Evolutionary conservation across 495 filamentous ascomycete species (phyloP).

Genomic region (Neurospora sp.): DNA sequence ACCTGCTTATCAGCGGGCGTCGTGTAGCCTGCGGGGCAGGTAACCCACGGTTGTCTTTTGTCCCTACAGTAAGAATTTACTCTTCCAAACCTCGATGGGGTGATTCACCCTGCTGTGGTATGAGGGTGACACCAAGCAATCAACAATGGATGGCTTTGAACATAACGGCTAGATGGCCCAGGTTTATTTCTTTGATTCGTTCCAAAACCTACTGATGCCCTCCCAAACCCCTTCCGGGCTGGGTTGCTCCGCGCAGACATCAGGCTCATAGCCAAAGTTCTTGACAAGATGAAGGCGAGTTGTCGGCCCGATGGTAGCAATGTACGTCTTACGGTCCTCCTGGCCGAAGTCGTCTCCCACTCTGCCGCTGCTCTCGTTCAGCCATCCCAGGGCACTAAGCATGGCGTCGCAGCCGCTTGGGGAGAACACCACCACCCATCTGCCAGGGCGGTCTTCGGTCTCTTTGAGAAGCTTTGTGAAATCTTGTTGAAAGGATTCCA

Average conservation of each 20-base stretch:
- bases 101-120: not conserved
- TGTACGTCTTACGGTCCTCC: slow-evolving; percentile 34
- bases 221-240: slow-evolving; percentile 73
- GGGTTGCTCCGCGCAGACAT: slow-evolving; percentile 74
- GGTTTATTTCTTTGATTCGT: not conserved
- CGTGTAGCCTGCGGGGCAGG: not conserved
- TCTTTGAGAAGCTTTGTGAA: slow-evolving; percentile 42
- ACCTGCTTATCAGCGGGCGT: not conserved
- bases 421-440: slow-evolving; percentile 93
- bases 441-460: slow-evolving; percentile 26
- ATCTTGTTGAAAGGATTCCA: slow-evolving; percentile 57
- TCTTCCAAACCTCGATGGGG: no score
- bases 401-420: slow-evolving; percentile 79
- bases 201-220: slow-evolving; percentile 47
- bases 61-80: not conserved
- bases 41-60: not conserved
- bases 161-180: not conserved
- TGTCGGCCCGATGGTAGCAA: slow-evolving; percentile 91
- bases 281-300: slow-evolving; percentile 64
- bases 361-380: slow-evolving; percentile 40
- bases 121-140: not conserved
- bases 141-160: not conserved
- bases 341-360: slow-evolving; percentile 4
- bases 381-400: slow-evolving; percentile 52
- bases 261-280: slow-evolving; percentile 59